phyloP scores from a whole-genome alignment of 192 early-diverging fungal genomes.

The Backusella australiensis region DNA sequence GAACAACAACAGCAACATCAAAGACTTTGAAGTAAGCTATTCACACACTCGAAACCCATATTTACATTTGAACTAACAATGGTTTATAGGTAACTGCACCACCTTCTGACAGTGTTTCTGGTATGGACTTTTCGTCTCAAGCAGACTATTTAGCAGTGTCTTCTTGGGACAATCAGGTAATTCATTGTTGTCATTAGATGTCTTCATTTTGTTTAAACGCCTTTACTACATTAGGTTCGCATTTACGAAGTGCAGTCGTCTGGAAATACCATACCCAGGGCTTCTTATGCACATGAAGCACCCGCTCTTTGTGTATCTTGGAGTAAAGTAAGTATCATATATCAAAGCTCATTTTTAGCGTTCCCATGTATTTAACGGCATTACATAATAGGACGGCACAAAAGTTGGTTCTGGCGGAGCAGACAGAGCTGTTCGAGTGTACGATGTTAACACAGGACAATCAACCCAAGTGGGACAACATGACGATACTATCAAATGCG shows the following conservation, averaged over 20 bases:
- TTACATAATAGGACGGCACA: constrained; percentile 72
- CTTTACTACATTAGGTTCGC: constrained; percentile 61
- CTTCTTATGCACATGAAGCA: constrained; percentile 75
- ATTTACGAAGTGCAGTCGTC: constrained; percentile 85
- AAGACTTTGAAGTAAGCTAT: constrained; percentile 24
- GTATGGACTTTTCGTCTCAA: constrained; percentile 75
- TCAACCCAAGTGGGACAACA: constrained; percentile 82
- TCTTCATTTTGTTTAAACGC: background rate
- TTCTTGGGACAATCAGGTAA: constrained; percentile 82
- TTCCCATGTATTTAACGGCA: background rate
- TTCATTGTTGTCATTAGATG: background rate
- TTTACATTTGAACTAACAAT: background rate
- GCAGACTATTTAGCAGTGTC: constrained; percentile 84
- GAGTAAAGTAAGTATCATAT: constrained; percentile 61
- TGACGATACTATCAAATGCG: constrained; percentile 80
- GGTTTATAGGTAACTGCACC: constrained; percentile 49
- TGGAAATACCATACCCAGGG: constrained; percentile 74
- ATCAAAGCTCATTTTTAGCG: background rate
- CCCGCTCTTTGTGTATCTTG: constrained; percentile 86
- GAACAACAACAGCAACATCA: constrained; percentile 1
- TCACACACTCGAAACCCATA: background rate
- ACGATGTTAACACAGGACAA: constrained; percentile 82
- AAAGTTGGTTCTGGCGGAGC: constrained; percentile 89
- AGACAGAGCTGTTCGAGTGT: constrained; percentile 84
- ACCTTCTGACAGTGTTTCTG: constrained; percentile 79